phyloP scores from a whole-genome alignment of 176 grass and related monocot species.

The Oryza punctata region DNA sequence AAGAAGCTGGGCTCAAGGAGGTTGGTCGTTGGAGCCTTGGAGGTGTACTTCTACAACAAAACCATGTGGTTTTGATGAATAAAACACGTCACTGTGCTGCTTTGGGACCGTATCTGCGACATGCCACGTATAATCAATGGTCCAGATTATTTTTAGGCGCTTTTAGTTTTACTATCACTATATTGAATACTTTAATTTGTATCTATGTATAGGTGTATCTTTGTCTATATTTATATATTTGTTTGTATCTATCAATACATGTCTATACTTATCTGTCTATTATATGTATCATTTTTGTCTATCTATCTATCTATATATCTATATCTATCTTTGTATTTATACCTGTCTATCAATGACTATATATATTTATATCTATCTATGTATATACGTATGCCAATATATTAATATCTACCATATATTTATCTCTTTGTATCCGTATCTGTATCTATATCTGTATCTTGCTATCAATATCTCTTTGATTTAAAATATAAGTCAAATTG shows the following conservation, averaged over 20 bases:
- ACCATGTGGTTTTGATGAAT: conserved; percentile 2
- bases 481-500: neutral
- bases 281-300: no score
- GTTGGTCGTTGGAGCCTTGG: neutral
- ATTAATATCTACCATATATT: neutral
- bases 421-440: neutral
- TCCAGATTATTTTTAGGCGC: neutral
- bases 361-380: neutral
- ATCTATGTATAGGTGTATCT: no score
- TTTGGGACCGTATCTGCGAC: neutral
- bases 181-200: no score
- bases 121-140: neutral
- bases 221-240: no score
- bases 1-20: neutral
- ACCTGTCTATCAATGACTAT: neutral
- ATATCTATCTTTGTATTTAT: no score
- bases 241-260: no score
- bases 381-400: neutral
- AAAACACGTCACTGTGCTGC: neutral
- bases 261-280: no score
- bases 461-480: neutral
- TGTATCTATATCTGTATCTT: neutral
- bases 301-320: no score
- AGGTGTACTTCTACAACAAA: neutral
- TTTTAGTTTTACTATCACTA: neutral